Percentiles rank a stretch among this genome's conserved stretches.
Conservation (phyloP, 176 grass and related monocot genomes). For the Triticum urartu region DNA sequence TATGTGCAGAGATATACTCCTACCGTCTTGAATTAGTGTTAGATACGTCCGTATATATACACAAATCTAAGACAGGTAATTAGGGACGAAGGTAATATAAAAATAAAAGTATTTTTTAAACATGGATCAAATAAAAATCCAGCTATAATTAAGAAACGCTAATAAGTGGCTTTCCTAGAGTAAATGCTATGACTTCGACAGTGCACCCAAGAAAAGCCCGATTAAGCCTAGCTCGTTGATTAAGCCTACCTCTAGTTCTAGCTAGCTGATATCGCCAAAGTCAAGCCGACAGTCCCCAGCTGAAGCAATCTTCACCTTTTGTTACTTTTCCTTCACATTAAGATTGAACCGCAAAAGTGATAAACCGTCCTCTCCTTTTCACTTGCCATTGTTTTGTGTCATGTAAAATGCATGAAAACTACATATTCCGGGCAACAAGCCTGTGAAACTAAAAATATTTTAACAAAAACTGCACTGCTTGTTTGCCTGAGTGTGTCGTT, state of each 20-base stretch:
- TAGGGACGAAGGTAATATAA: too few species aligned
- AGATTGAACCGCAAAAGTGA: background rate
- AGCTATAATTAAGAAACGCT: background rate
- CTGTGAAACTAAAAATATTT: background rate
- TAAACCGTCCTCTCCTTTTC: background rate
- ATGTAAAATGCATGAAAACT: background rate
- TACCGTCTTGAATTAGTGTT: too few species aligned
- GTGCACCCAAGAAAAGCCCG: background rate
- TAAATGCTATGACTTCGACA: constrained; percentile 33
- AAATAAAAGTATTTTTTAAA: too few species aligned
- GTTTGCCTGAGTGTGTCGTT: background rate
- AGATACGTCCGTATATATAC: too few species aligned
- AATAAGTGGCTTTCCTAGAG: background rate
- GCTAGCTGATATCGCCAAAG: constrained; percentile 17
- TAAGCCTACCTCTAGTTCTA: background rate
- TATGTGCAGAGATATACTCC: too few species aligned
- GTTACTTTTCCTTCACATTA: background rate
- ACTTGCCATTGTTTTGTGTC: background rate
- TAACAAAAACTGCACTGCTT: background rate
- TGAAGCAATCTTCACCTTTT: constrained; percentile 37
- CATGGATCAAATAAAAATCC: too few species aligned
- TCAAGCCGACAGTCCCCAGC: constrained; percentile 44
- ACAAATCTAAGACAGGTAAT: too few species aligned
- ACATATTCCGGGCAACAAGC: background rate
- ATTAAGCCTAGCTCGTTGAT: background rate